phyloP scores from a whole-genome alignment of 257 asterid genomes.

The Vinca minor region DNA sequence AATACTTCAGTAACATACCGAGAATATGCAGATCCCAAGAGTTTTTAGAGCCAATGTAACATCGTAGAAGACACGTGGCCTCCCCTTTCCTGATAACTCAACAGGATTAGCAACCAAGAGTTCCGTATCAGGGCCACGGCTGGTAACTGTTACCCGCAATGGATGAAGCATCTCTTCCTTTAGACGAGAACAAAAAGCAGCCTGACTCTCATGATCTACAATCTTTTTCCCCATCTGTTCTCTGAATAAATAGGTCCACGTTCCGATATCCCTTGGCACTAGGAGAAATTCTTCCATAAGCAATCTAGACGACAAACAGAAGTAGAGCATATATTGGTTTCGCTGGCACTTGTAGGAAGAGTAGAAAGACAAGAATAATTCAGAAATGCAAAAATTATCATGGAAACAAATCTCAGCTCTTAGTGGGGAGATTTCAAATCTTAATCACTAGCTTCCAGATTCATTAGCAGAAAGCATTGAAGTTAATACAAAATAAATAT shows the following conservation, averaged over 20 bases:
- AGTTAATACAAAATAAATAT: background rate
- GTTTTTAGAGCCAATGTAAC: constrained; percentile 37
- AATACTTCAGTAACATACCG: constrained; percentile 23
- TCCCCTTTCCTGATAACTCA: constrained; percentile 46
- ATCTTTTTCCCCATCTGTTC: constrained; percentile 36
- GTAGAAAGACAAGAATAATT: background rate
- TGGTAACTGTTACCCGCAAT: constrained; percentile 34
- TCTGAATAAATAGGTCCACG: constrained; percentile 38
- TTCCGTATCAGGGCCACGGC: constrained; percentile 55
- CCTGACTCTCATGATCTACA: constrained; percentile 28
- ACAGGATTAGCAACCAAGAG: constrained; percentile 49
- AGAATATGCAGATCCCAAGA: constrained; percentile 37
- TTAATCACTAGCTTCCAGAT: background rate
- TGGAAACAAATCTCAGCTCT: background rate
- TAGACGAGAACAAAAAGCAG: constrained; percentile 32
- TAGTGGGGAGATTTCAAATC: background rate
- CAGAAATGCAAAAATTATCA: background rate
- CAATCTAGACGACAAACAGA: constrained; percentile 25
- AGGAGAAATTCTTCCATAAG: constrained; percentile 36
- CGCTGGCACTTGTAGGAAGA: background rate
- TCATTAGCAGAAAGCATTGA: background rate
- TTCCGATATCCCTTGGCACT: constrained; percentile 29
- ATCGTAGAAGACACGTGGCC: constrained; percentile 43
- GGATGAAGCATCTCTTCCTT: constrained; percentile 49
- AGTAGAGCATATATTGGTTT: constrained; percentile 6